Evolutionary conservation across 305 asterid genomes (phyloP).

Genomic region (Rubia balearica): DNA sequence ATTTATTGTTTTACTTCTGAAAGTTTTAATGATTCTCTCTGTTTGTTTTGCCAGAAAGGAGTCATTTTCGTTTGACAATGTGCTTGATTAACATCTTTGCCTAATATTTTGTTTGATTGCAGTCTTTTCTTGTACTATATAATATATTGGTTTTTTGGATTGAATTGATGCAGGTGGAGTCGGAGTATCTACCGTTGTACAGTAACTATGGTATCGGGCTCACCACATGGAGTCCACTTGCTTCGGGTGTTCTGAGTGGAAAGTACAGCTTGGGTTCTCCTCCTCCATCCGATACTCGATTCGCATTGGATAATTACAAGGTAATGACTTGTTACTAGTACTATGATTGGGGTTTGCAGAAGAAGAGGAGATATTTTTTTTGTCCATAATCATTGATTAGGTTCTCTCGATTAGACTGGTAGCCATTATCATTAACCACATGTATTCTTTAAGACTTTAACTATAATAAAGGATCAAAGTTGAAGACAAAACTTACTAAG

Average conservation of each 20-base stretch:
- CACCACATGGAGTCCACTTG: constrained; percentile 99
- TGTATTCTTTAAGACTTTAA: neutral
- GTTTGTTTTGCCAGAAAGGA: too few species aligned
- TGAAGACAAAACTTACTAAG: neutral
- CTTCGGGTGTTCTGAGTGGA: constrained; percentile 93
- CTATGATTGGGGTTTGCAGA: neutral
- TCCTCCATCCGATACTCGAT: constrained; percentile 74
- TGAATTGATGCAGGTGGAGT: constrained; percentile 57
- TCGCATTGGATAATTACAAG: constrained; percentile 95
- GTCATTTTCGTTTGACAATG: neutral
- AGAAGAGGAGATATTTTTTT: neutral
- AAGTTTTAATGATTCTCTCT: too few species aligned
- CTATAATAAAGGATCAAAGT: too few species aligned
- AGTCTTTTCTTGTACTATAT: constrained; percentile 1
- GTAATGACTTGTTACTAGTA: constrained; percentile 26
- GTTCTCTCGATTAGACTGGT: neutral
- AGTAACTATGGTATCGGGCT: constrained; percentile 82
- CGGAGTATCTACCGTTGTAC: constrained; percentile 80
- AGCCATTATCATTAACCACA: neutral
- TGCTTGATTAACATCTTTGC: neutral
- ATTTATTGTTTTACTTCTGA: too few species aligned
- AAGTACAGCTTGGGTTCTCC: constrained; percentile 58
- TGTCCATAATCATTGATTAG: neutral
- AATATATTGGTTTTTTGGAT: constrained; percentile 11
- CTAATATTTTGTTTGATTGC: neutral